Evolutionary conservation across 2,329 filamentous ascomycete species (phyloP), one percentile per base, ranked within the genome.

Genomic region (Pseudogymnoascus sp.): DNA sequence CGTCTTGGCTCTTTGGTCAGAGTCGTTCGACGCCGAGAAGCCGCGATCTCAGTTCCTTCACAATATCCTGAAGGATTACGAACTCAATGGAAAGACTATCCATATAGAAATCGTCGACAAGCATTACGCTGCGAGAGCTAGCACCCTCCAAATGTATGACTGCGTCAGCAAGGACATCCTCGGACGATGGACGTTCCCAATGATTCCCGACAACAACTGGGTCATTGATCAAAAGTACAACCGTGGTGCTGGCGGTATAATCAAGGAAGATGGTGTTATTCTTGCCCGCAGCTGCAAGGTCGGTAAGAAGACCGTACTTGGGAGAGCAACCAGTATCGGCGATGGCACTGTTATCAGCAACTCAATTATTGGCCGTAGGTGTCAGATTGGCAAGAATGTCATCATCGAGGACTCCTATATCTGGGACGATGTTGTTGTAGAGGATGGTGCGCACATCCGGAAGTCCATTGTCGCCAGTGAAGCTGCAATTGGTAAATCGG

Each of bases 81-180:
- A 99, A 73, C 80, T 97, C 63, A 97, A 97, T 74, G 93, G 93
- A 64, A 96, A 97, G 78, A 92, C 91, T n/a, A 91, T 99, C 61
- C 92, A 97, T 74, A 89, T 91, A 2, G 89, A 97, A 70, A 88
- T 97, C 67, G 80, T 96, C 50, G 83, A 86, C 37, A 85, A 92
- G 61, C 86, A 91, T 64, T 99, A 97, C 72, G 90, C 91, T 1
- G 92, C 93, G 1, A 83, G 95, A 67, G 93, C 91, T 11, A 88
- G 85, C 72, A 96, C 92, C 71, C 81, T 97, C 23, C 89, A 90
- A 71, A 88, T 93, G 72, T 99, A 97, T 77, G 91, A 96, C 71
- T 85, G 92, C 31, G 86, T 99, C 62, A 93, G 87, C 74, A 88
- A 86, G 70, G 93, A 97, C 72, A 83, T 97, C n/a, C 81, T 96